These are phyloP conservation scores for Prunus fruticosa DNA, from an alignment of 306 rosid species.

Conservation along the genomic window DNA sequence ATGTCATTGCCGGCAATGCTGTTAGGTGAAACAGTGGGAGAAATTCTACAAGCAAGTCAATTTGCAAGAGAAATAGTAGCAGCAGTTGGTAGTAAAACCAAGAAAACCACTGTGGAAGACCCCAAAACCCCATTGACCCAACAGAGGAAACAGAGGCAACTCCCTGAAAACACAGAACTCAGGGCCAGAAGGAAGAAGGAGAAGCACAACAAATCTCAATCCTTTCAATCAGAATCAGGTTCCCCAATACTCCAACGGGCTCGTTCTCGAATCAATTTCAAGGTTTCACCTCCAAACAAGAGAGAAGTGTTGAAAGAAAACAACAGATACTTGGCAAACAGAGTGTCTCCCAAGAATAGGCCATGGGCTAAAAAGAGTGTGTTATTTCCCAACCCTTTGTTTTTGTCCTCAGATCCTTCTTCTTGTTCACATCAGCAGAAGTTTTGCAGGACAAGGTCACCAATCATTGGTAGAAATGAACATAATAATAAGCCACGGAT, in stretches of 20 bases:
- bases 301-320: constrained; percentile 62
- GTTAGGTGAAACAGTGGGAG: constrained; percentile 81
- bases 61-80: constrained; percentile 76
- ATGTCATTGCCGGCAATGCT: constrained; percentile 98
- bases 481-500: constrained; percentile 19
- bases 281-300: constrained; percentile 79
- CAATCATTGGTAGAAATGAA: constrained; percentile 50
- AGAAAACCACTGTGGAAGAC: constrained; percentile 45
- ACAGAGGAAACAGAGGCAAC: constrained; percentile 37
- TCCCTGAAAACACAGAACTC: constrained; percentile 65
- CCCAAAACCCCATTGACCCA: constrained; percentile 76
- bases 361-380: constrained; percentile 89
- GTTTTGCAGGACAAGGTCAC: constrained; percentile 75
- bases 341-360: constrained; percentile 78
- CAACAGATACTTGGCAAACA: constrained; percentile 52
- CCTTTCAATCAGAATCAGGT: constrained; percentile 18
- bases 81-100: constrained; percentile 32
- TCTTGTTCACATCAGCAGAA: constrained; percentile 44
- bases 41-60: constrained; percentile 81
- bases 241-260: constrained; percentile 68
- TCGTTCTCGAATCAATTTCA: constrained; percentile 78
- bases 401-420: constrained; percentile 37
- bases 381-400: constrained; percentile 92
- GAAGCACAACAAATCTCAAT: constrained; percentile 56
- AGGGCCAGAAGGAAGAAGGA: constrained; percentile 77